Base-by-base conservation (phyloP, 768 basidiomycete genomes). In the Rhodotorula toruloides region DNA sequence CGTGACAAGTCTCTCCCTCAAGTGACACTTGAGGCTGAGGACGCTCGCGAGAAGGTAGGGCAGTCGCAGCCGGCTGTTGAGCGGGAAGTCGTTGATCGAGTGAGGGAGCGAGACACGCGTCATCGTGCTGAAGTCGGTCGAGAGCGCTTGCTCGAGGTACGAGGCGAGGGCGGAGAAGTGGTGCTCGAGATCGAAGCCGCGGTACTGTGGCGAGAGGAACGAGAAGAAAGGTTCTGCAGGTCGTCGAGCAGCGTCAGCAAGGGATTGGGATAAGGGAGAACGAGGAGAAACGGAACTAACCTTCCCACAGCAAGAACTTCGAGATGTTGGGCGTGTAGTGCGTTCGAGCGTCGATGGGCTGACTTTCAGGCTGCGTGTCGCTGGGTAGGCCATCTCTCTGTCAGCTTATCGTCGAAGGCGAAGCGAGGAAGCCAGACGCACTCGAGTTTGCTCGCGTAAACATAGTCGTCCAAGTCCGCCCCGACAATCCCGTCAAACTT, bases 301-400 rank as follows among this genome's bases (percentile, higher is more conserved):
- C 72, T 50, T 74, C 73, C 73, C 73, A 74, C 1, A 74, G 64
- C 29, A 74, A 43, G 58, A 54, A 72, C 54, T 74, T 74, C 39
- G 60, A 46, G 8, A 74, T 46, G 54, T 74, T 74, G 8, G 70
- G 67, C 22, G 70, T 67, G 54, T 70, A 69, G 36, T 65, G 64
- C 37, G 71, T 68, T 44, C 47, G 57, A 27, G 8, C 37, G 31
- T 65, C 61, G 17, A 71, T 63, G 6, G 71, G 70, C 49, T 74
- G 73, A 31, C 43, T 43, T 39, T 74, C 73, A 5, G 73, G 67
- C 40, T 72, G 70, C 6, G 71, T 62, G 40, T 74, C 73, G 53
- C 72, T 73, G 48, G 47, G 21, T 14, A 50, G 12, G 1, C 31
- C 19, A 37, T 25, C 6, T 22, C 27, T 3, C 13, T 21, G 16